phyloP scores from a whole-genome alignment of 768 basidiomycete species.

The Termitomyces sp. region DNA sequence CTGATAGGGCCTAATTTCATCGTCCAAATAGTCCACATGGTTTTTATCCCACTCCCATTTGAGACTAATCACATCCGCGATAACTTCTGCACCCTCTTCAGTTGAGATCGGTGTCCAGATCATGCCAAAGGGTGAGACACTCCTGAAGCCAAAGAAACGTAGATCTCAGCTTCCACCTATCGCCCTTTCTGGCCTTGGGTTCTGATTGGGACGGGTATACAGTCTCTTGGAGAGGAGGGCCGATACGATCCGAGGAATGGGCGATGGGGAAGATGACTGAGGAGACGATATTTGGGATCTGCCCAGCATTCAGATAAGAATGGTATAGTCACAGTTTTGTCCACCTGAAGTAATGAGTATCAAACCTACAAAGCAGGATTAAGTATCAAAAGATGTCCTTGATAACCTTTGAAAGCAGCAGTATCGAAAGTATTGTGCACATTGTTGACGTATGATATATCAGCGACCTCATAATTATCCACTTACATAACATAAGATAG shows the following conservation, averaged over 20 bases:
- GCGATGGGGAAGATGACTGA: neutral
- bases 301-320: too few relatives aligned
- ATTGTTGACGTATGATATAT: too few relatives aligned
- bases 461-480: too few relatives aligned
- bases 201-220: neutral
- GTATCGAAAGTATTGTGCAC: too few relatives aligned
- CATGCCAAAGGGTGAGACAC: neutral
- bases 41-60: neutral
- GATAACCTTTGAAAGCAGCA: too few relatives aligned
- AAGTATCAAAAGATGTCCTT: too few relatives aligned
- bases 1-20: neutral
- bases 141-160: neutral
- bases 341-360: too few relatives aligned
- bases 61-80: neutral
- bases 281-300: too few relatives aligned
- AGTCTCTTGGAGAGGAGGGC: neutral
- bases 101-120: neutral
- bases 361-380: too few relatives aligned
- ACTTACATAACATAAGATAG: too few relatives aligned
- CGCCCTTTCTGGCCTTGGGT: neutral
- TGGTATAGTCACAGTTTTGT: too few relatives aligned
- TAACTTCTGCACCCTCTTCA: neutral
- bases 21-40: neutral
- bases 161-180: neutral
- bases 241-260: neutral